Conservation (phyloP, 2,329 filamentous ascomycete genomes). For the Periconia macrospinosa region DNA sequence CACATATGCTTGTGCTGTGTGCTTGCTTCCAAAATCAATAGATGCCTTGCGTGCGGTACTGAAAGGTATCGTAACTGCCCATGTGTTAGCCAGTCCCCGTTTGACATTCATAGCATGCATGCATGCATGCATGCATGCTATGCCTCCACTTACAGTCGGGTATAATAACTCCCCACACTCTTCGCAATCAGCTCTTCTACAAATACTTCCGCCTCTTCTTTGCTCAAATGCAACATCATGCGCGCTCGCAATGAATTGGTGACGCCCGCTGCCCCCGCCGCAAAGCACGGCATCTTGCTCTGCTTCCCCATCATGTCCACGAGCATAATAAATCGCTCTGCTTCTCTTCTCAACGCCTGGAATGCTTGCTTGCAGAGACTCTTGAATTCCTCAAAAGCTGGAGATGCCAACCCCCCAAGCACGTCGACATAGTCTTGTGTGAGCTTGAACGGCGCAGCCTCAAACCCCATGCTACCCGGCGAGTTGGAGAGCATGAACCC, state of each 20-base stretch:
- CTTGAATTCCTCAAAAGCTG: conserved; percentile 76
- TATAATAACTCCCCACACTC: conserved; percentile 84
- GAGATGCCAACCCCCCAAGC: conserved; percentile 70
- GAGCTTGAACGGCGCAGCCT: conserved; percentile 84
- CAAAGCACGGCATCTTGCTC: conserved; percentile 81
- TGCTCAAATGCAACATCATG: conserved; percentile 80
- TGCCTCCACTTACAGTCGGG: conserved; percentile 66
- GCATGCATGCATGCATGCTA: no score
- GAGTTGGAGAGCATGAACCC: conserved; percentile 90
- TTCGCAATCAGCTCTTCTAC: conserved; percentile 82
- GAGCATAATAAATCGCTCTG: conserved; percentile 78
- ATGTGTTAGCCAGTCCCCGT: conserved; percentile 14
- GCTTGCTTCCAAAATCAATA: conserved; percentile 57
- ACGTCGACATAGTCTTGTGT: conserved; percentile 86
- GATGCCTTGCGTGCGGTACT: conserved; percentile 85
- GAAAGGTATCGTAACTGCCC: conserved; percentile 78
- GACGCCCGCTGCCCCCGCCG: conserved; percentile 71
- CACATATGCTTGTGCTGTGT: not conserved
- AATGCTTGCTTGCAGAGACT: conserved; percentile 80
- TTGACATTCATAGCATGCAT: not conserved
- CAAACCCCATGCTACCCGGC: conserved; percentile 80
- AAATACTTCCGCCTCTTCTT: conserved; percentile 78
- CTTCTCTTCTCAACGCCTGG: conserved; percentile 75
- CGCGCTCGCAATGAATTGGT: conserved; percentile 70
- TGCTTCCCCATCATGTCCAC: conserved; percentile 83